These are phyloP conservation scores for Truncatella angustata DNA, from an alignment of 2,329 filamentous ascomycete genomes.

Conservation along the genomic window DNA sequence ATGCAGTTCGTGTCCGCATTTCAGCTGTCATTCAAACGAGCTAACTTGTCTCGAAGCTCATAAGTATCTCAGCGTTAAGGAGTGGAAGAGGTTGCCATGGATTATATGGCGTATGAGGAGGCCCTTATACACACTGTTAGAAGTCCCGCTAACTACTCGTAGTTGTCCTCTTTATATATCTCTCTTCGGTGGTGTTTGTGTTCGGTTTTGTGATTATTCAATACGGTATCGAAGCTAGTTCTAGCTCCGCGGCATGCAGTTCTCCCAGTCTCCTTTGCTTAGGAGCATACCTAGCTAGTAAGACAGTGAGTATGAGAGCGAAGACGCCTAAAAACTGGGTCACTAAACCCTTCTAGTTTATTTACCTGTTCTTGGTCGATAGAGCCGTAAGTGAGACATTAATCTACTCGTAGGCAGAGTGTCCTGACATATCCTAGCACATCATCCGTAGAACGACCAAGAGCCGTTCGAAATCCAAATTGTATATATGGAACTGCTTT, in stretches of 20 bases:
- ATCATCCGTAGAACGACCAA: background rate
- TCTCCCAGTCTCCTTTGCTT: background rate
- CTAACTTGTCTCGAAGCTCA: background rate
- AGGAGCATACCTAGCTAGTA: background rate
- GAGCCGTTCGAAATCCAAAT: slow-evolving; percentile 1
- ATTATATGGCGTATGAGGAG: slow-evolving; percentile 3
- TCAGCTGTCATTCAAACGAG: no score
- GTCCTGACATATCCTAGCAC: background rate
- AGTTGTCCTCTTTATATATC: background rate
- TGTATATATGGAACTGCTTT: background rate
- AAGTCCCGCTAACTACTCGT: background rate
- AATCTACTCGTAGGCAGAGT: background rate
- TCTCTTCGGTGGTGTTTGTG: background rate
- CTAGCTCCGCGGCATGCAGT: background rate
- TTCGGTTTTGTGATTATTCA: background rate
- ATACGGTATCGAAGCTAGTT: background rate
- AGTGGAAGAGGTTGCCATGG: background rate
- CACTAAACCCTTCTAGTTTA: background rate
- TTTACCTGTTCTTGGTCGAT: background rate
- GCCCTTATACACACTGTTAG: background rate
- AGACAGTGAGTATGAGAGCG: background rate
- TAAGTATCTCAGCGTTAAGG: background rate
- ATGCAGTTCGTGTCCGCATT: background rate
- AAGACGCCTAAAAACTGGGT: background rate
- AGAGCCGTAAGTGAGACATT: background rate